phyloP scores from a whole-genome alignment of 2,329 filamentous ascomycete species.

The Aspergillus ochraceus region DNA sequence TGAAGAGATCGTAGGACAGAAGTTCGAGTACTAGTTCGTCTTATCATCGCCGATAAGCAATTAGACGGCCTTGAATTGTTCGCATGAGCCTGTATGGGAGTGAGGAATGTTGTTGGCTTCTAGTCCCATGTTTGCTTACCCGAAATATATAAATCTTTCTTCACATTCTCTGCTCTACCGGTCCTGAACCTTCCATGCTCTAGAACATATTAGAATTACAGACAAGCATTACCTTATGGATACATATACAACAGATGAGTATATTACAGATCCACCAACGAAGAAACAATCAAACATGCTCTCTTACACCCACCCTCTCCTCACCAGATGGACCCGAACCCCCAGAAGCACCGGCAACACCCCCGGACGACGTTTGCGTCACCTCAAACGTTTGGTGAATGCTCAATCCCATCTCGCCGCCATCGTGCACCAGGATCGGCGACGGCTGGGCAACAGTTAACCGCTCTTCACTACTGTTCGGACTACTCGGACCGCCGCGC shows the following conservation, averaged over 20 bases:
- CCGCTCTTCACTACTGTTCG: constrained; percentile 30
- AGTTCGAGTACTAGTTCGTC: background rate
- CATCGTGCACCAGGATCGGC: constrained; percentile 2
- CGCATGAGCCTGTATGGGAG: too few species aligned
- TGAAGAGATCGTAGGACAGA: background rate
- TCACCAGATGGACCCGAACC: background rate
- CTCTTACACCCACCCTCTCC: background rate
- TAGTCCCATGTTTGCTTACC: too few species aligned
- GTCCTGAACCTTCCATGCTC: too few species aligned
- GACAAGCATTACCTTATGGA: background rate
- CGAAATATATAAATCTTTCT: too few species aligned
- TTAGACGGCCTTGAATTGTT: too few species aligned
- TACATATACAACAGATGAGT: background rate
- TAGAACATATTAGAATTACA: background rate
- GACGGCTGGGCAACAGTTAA: constrained; percentile 22
- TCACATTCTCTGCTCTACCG: too few species aligned
- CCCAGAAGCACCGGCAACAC: background rate
- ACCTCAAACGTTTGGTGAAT: constrained; percentile 33
- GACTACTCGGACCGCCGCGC: constrained; percentile 15
- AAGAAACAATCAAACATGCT: background rate
- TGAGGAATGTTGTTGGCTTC: too few species aligned
- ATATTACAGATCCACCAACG: too few species aligned
- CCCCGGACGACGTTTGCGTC: constrained; percentile 19
- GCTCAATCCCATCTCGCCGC: constrained; percentile 24
- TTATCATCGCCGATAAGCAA: too few species aligned